phyloP scores from a whole-genome alignment of 768 basidiomycete species.

The Gymnopilus dilepis region DNA sequence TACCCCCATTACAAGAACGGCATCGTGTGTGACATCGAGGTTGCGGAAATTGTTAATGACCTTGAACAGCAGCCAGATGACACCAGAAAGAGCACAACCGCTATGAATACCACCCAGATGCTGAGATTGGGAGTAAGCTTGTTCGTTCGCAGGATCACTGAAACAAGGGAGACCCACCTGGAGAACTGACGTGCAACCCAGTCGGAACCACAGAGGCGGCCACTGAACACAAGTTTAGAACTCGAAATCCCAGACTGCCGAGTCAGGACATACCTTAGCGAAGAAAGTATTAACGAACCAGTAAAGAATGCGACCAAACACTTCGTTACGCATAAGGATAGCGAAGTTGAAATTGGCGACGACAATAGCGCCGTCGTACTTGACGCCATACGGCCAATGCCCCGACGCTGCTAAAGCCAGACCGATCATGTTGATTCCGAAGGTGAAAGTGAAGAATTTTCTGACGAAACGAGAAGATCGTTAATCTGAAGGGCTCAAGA shows the following conservation, averaged over 20 bases:
- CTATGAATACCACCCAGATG: constrained; percentile 84
- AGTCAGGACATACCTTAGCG: constrained; percentile 56
- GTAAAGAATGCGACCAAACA: constrained; percentile 75
- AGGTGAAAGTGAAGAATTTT: constrained; percentile 70
- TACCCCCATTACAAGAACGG: constrained; percentile 65
- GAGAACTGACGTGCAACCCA: constrained; percentile 74
- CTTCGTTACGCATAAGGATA: constrained; percentile 78
- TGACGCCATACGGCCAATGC: constrained; percentile 65
- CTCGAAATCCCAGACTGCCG: not conserved
- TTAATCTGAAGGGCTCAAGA: not conserved
- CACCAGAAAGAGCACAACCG: constrained; percentile 74
- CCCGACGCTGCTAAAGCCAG: constrained; percentile 66
- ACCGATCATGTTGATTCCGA: constrained; percentile 66
- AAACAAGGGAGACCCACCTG: constrained; percentile 46
- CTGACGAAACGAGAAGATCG: constrained; percentile 36
- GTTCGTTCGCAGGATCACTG: constrained; percentile 15
- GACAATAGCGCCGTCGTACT: constrained; percentile 68
- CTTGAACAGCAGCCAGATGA: constrained; percentile 71
- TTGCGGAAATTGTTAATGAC: constrained; percentile 60
- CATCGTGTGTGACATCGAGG: constrained; percentile 54
- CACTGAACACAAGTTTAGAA: constrained; percentile 48
- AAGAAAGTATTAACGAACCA: constrained; percentile 69
- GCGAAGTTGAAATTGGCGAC: constrained; percentile 75
- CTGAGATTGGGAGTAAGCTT: constrained; percentile 33
- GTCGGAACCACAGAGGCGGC: constrained; percentile 73